Conservation (phyloP, 129 eudicot species). For the Calendula officinalis region DNA sequence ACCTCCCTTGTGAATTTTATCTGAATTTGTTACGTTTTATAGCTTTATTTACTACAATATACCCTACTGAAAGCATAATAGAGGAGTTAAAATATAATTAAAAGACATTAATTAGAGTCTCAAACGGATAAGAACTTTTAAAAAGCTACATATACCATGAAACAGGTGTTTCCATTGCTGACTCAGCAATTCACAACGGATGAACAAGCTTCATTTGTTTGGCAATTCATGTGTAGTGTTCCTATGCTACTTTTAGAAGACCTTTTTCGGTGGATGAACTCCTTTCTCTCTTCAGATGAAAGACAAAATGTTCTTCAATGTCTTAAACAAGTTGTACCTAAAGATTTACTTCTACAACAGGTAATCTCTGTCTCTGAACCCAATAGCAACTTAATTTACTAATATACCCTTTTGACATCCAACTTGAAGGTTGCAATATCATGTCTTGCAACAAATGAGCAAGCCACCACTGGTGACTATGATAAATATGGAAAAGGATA, state of each 20-base stretch:
- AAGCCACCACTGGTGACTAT: constrained; percentile 20
- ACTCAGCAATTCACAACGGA: constrained; percentile 49
- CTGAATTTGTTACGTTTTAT: neutral
- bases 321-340: constrained; percentile 58
- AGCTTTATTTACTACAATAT: neutral
- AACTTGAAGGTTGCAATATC: constrained; percentile 68
- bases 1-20: constrained; percentile 7
- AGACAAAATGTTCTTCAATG: constrained; percentile 42
- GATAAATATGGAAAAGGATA: constrained; percentile 47
- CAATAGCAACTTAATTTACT: constrained; percentile 10
- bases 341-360: constrained; percentile 69
- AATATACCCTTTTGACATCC: constrained; percentile 15
- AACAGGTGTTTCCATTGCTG: constrained; percentile 85
- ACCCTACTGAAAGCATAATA: constrained; percentile 1
- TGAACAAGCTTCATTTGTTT: constrained; percentile 80
- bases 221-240: constrained; percentile 91
- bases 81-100: neutral
- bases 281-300: constrained; percentile 64
- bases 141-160: constrained; percentile 13
- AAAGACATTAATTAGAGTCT: neutral
- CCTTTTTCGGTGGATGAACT: constrained; percentile 73
- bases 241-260: constrained; percentile 77
- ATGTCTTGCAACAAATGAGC: constrained; percentile 55
- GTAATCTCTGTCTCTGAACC: constrained; percentile 34
- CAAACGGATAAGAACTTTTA: constrained; percentile 11